Percentiles rank a stretch among this genome's conserved stretches.
phyloP scores from a whole-genome alignment of 2,329 filamentous ascomycete genomes.

The Pseudocercospora vitis region DNA sequence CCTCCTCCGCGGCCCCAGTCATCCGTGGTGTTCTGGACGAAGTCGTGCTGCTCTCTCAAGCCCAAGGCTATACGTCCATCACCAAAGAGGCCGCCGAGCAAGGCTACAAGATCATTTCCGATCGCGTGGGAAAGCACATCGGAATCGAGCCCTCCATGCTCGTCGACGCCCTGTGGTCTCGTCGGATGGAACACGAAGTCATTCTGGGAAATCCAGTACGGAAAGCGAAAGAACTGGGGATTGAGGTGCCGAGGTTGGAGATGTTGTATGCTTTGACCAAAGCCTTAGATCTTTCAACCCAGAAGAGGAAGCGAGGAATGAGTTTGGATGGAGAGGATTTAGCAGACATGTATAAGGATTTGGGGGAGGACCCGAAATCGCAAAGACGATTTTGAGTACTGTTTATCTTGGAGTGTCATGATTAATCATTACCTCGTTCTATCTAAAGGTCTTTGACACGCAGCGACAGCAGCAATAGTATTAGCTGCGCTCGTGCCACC shows the following conservation, averaged over 20 bases:
- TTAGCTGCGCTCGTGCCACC: too few relatives aligned
- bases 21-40: constrained; percentile 49
- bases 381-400: too few relatives aligned
- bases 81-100: constrained; percentile 40
- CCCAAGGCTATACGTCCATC: constrained; percentile 42
- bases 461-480: not conserved
- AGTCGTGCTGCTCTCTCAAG: constrained; percentile 44
- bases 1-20: constrained; percentile 39
- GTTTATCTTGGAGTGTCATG: not conserved
- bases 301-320: constrained; percentile 25
- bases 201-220: constrained; percentile 51
- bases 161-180: constrained; percentile 45
- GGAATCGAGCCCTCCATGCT: constrained; percentile 54
- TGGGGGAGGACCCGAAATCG: not conserved
- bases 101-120: constrained; percentile 42
- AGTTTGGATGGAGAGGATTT: constrained; percentile 26
- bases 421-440: constrained; percentile 8
- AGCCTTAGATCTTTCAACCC: constrained; percentile 42
- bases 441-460: not conserved
- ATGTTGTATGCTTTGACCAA: constrained; percentile 49
- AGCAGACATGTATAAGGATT: constrained; percentile 2
- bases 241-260: constrained; percentile 46
- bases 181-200: constrained; percentile 52
- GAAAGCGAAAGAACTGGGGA: constrained; percentile 43
- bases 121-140: constrained; percentile 34